phyloP scores from a whole-genome alignment of 495 filamentous ascomycete species.

The Rusavskia elegans region DNA sequence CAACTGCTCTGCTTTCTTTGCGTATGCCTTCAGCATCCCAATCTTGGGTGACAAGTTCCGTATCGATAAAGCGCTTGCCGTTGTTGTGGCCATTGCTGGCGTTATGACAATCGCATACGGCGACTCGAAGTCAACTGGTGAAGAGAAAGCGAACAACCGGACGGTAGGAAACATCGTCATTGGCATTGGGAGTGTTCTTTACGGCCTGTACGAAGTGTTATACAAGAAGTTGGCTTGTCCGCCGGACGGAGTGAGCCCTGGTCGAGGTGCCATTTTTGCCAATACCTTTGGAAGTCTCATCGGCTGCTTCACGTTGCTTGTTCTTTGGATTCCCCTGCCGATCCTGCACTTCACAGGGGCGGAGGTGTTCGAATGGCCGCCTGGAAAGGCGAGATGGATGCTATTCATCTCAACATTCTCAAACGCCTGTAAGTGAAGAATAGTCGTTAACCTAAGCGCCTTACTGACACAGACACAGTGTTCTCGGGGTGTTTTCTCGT shows the following conservation, averaged over 20 bases:
- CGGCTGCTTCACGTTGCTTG: slow-evolving; percentile 63
- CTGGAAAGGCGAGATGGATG: slow-evolving; percentile 59
- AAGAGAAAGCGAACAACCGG: slow-evolving; percentile 39
- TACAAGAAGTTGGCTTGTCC: slow-evolving; percentile 90
- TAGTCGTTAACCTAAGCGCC: neutral
- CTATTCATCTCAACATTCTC: slow-evolving; percentile 64
- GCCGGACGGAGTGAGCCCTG: slow-evolving; percentile 68
- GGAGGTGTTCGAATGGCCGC: slow-evolving; percentile 72
- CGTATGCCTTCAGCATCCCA: slow-evolving; percentile 87
- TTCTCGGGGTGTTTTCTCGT: slow-evolving; percentile 93
- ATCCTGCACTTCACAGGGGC: slow-evolving; percentile 60
- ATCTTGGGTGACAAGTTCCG: slow-evolving; percentile 70
- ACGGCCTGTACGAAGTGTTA: slow-evolving; percentile 92
- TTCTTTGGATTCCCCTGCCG: slow-evolving; percentile 87
- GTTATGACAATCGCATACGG: slow-evolving; percentile 91
- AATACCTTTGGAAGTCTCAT: slow-evolving; percentile 81
- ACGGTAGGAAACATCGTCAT: slow-evolving; percentile 81
- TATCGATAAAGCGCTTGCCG: slow-evolving; percentile 65
- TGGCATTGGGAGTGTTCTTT: slow-evolving; percentile 80
- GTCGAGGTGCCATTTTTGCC: slow-evolving; percentile 78
- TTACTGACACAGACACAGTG: slow-evolving; percentile 18
- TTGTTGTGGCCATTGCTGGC: slow-evolving; percentile 69
- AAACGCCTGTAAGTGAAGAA: slow-evolving; percentile 51
- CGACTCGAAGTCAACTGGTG: slow-evolving; percentile 35
- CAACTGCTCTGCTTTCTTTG: slow-evolving; percentile 98